Conservation (phyloP, 1,139 yeast genomes). For the Saccharomycopsis phalli region DNA sequence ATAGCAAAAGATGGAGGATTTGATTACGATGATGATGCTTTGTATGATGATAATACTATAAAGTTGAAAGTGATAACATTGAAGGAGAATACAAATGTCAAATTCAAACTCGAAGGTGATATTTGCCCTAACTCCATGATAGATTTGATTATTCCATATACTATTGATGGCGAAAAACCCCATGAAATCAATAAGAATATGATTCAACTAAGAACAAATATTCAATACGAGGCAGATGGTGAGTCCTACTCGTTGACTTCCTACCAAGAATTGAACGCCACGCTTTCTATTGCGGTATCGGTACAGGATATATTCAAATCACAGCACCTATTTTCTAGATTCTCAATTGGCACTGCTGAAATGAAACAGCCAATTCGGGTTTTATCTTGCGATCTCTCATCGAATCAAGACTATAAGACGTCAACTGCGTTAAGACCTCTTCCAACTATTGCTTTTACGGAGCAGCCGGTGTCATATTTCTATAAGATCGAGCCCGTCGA, state of each 20-base stretch:
- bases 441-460: constrained; percentile 46
- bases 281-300: constrained; percentile 54
- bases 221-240: constrained; percentile 28
- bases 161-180: constrained; percentile 8
- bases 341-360: constrained; percentile 55
- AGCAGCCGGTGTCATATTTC: constrained; percentile 60
- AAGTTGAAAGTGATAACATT: constrained; percentile 2
- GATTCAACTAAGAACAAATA: constrained; percentile 27
- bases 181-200: constrained; percentile 19
- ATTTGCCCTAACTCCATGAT: constrained; percentile 17
- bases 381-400: constrained; percentile 34
- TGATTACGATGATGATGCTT: constrained; percentile 16
- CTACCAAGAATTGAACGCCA: constrained; percentile 37
- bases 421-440: constrained; percentile 28
- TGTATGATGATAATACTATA: constrained; percentile 3
- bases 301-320: constrained; percentile 68
- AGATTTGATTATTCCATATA: constrained; percentile 24
- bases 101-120: constrained; percentile 4
- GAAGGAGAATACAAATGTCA: neutral
- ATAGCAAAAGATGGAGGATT: neutral
- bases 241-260: constrained; percentile 23
- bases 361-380: constrained; percentile 47
- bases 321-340: constrained; percentile 51
- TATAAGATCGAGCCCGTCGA: constrained; percentile 36
- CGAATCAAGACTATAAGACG: constrained; percentile 35